Base-by-base conservation (phyloP, 768 basidiomycete species). In the Phaeotremella skinneri region DNA sequence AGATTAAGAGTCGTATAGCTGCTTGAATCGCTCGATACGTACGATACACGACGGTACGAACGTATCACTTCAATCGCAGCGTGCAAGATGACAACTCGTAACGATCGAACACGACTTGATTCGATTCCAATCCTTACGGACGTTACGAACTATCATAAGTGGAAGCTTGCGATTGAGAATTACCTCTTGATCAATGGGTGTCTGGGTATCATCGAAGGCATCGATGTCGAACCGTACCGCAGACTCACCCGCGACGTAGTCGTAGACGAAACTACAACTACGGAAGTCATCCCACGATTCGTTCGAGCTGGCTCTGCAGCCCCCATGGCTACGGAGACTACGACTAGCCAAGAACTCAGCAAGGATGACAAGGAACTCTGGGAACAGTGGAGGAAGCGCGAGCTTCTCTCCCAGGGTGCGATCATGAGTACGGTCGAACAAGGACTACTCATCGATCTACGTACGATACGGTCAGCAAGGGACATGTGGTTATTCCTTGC, bases 141-240 rank as follows among this genome's bases (percentile, higher is more conserved):
- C n/a, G n/a, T n/a, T n/a, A n/a, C n/a, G n/a, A n/a, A n/a, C n/a
- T n/a, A n/a, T n/a, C n/a, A n/a, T n/a, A n/a, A n/a, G n/a, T n/a
- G n/a, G n/a, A n/a, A n/a, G n/a, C n/a, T n/a, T n/a, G n/a, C n/a
- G n/a, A n/a, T n/a, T n/a, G n/a, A n/a, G n/a, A 30, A 51, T 26
- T 51, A 51, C 49, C 49, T 51, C 11, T 26, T 51, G 9, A 13
- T 51, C 20, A 25, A 51, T 26, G 49, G 49, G 23, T 25, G 23
- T 30, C 26, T 51, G 49, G 49, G 49, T 17, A 51, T 51, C 49
- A 51, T 51, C 29, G 49, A 51, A 51, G 26, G 26, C 29, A 5
- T 6, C 29, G 49, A 51, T 51, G 26, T 17, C 29, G 26, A 51
- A 27, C 49, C 49, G 11, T 51, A 26, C 26, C 20, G 20, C 16